These are phyloP conservation scores for Fomitopsis pulvina DNA, from an alignment of 768 basidiomycete species.

Conservation along the genomic window DNA sequence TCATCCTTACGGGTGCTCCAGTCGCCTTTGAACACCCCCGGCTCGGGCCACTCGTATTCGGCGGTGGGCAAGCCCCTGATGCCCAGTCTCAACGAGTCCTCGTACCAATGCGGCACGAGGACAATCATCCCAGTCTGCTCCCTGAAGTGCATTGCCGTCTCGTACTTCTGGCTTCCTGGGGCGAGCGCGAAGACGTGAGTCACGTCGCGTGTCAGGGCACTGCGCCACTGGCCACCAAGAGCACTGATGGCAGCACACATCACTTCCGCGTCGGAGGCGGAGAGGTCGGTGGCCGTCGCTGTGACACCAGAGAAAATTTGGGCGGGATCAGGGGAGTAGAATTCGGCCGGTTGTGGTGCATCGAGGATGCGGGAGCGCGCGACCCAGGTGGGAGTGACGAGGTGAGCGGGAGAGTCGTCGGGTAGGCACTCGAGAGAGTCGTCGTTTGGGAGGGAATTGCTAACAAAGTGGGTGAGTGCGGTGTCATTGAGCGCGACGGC, in stretches of 20 bases:
- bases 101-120: constrained; percentile 91
- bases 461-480: constrained; percentile 45
- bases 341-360: constrained; percentile 48
- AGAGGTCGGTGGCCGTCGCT: constrained; percentile 65
- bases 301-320: constrained; percentile 82
- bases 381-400: constrained; percentile 62
- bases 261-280: constrained; percentile 59
- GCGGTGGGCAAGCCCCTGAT: constrained; percentile 40
- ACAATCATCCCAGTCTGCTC: constrained; percentile 54
- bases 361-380: constrained; percentile 56
- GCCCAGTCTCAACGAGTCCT: constrained; percentile 59
- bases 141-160: constrained; percentile 50
- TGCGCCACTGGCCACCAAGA: constrained; percentile 79
- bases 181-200: constrained; percentile 77
- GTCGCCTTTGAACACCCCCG: constrained; percentile 37
- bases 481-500: constrained; percentile 29
- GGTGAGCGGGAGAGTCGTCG: constrained; percentile 18
- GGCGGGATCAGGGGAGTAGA: constrained; percentile 70
- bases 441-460: constrained; percentile 48
- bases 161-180: constrained; percentile 36
- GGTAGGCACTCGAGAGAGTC: constrained; percentile 42
- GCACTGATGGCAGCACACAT: constrained; percentile 66
- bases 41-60: constrained; percentile 72
- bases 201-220: constrained; percentile 72
- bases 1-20: constrained; percentile 20